These are phyloP conservation scores for Ogataea pini DNA, from an alignment of 805 yeast genomes.

Conservation along the genomic window DNA sequence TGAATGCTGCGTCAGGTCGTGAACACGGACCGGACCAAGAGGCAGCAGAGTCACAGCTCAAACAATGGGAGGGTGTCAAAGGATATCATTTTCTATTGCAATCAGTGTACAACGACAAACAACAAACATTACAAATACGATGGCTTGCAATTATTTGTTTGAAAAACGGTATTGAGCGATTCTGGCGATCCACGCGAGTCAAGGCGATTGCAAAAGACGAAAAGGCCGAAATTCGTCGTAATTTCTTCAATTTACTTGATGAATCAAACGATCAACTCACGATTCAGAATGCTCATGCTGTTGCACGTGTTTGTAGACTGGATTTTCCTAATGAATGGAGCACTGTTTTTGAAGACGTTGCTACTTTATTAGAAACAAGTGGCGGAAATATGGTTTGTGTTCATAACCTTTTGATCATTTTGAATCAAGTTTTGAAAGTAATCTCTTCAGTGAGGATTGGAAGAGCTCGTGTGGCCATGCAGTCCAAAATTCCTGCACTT, in stretches of 20 bases:
- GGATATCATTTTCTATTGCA: constrained; percentile 38
- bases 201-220: constrained; percentile 62
- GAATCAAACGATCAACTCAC: constrained; percentile 75
- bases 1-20: constrained; percentile 52
- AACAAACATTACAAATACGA: constrained; percentile 63
- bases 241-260: constrained; percentile 56
- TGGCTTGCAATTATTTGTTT: constrained; percentile 88
- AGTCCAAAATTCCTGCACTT: constrained; percentile 64
- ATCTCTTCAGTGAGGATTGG: constrained; percentile 81
- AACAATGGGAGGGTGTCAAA: constrained; percentile 64
- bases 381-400: constrained; percentile 52
- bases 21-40: constrained; percentile 54
- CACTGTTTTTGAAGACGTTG: constrained; percentile 64
- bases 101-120: constrained; percentile 58
- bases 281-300: constrained; percentile 82
- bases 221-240: constrained; percentile 58
- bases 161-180: constrained; percentile 82
- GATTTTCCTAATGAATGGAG: constrained; percentile 94
- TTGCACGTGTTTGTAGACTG: constrained; percentile 72
- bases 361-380: constrained; percentile 45
- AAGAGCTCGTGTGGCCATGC: constrained; percentile 75
- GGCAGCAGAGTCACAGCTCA: constrained; percentile 68
- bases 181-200: constrained; percentile 74
- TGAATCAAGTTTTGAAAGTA: constrained; percentile 77
- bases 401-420: constrained; percentile 62